Conservation (phyloP, 768 basidiomycete species). For the Boletus barrowsii region DNA sequence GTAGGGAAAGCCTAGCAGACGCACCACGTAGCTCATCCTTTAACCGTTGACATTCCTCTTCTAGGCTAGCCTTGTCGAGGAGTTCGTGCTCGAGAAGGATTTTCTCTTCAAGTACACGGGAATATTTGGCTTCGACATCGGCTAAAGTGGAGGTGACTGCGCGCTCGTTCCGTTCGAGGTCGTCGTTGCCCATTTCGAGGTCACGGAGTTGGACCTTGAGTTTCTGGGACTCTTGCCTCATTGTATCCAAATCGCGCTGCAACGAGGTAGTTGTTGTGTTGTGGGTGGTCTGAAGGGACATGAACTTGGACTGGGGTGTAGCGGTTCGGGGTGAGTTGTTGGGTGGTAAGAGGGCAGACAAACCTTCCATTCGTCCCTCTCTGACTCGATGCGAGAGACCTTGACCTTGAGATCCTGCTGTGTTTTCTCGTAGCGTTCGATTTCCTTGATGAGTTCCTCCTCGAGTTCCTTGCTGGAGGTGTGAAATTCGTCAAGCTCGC, state of each 20-base stretch:
- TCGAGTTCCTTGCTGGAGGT: conserved; percentile 87
- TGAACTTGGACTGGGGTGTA: conserved; percentile 67
- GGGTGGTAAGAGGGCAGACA: conserved; percentile 19
- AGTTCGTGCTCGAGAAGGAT: conserved; percentile 95
- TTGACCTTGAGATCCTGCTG: conserved; percentile 78
- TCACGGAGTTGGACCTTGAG: conserved; percentile 77
- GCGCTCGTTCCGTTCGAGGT: conserved; percentile 92
- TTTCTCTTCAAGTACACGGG: conserved; percentile 91
- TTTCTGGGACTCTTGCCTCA: conserved; percentile 70
- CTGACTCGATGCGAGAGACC: conserved; percentile 63
- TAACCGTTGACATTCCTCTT: conserved; percentile 87
- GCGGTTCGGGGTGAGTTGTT: conserved; percentile 1
- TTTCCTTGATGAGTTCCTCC: conserved; percentile 88
- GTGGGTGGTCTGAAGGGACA: conserved; percentile 84
- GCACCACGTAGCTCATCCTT: conserved; percentile 92
- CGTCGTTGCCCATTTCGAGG: conserved; percentile 97
- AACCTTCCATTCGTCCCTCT: conserved; percentile 94
- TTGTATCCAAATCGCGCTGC: conserved; percentile 85
- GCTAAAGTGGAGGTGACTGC: conserved; percentile 80
- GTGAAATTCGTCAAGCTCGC: conserved; percentile 86
- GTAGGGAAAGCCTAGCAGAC: conserved; percentile 32
- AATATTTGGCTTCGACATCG: conserved; percentile 85
- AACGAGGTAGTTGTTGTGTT: conserved; percentile 88
- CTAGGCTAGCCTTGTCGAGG: conserved; percentile 82
- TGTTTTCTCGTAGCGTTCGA: conserved; percentile 82